Conservation (phyloP, 139 green algal genomes). For the Chlorella sp. region DNA sequence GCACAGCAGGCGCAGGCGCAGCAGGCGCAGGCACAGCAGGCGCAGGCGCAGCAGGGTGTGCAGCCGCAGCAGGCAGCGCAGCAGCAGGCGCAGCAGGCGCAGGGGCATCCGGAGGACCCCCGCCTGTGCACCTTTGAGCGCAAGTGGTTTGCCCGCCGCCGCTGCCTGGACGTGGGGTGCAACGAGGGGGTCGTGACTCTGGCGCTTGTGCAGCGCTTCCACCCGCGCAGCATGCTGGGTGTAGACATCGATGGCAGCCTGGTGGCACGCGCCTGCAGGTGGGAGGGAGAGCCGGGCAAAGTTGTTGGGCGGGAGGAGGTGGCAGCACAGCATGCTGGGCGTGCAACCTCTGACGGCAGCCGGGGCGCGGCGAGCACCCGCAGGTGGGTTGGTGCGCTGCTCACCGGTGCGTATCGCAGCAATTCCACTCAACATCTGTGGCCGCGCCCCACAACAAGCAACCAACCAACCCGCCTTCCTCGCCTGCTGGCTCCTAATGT, state of each 20-base stretch:
- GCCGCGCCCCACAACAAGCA: no score
- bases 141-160: constrained; percentile 76
- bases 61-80: background rate
- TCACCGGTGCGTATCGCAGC: no score
- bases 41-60: background rate
- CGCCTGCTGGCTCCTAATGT: background rate
- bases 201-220: constrained; percentile 67
- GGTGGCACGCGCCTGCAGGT: constrained; percentile 69
- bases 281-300: background rate
- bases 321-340: background rate
- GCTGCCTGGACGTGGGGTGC: constrained; percentile 91
- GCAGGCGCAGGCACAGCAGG: background rate
- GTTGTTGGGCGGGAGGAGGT: background rate
- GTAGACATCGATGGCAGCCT: constrained; percentile 90
- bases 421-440: no score
- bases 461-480: no score
- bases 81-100: background rate
- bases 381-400: background rate
- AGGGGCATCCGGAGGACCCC: constrained; percentile 46
- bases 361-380: background rate
- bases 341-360: background rate
- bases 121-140: constrained; percentile 63
- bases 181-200: constrained; percentile 93
- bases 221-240: constrained; percentile 65
- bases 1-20: background rate